phyloP scores from a whole-genome alignment of 192 early-diverging fungal genomes.

The Coemansia sp. region DNA sequence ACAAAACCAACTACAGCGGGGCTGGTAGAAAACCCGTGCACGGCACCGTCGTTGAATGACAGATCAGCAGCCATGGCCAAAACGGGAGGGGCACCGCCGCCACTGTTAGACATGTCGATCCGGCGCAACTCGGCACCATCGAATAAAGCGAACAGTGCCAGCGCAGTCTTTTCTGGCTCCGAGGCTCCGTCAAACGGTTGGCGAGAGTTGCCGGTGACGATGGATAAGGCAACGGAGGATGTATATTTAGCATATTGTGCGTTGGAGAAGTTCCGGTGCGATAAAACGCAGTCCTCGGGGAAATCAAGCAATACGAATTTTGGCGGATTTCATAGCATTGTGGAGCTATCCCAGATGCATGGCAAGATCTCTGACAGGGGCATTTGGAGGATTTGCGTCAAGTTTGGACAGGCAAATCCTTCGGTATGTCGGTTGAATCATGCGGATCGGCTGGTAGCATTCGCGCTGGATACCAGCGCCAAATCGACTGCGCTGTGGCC shows the following conservation, averaged over 20 bases:
- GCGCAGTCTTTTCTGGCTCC: background rate
- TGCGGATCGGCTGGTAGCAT: slow-evolving; percentile 20
- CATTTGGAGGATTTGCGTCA: slow-evolving; percentile 31
- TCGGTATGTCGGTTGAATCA: slow-evolving; percentile 26
- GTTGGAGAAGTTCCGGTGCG: slow-evolving; percentile 38
- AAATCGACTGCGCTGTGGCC: slow-evolving; percentile 2
- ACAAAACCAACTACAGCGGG: slow-evolving; percentile 18
- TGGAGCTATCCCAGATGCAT: slow-evolving; percentile 43
- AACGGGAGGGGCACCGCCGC: slow-evolving; percentile 7
- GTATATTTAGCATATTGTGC: slow-evolving; percentile 39
- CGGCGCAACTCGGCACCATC: slow-evolving; percentile 48
- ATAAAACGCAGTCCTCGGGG: slow-evolving; percentile 3
- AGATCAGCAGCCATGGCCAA: slow-evolving; percentile 10
- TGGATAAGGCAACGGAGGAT: slow-evolving; percentile 17
- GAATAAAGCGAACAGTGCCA: slow-evolving; percentile 2
- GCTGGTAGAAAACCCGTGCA: background rate
- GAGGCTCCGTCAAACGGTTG: background rate
- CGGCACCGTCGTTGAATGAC: background rate
- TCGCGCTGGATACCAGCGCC: slow-evolving; percentile 13
- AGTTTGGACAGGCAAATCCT: slow-evolving; percentile 14
- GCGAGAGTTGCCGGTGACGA: background rate
- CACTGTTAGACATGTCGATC: slow-evolving; percentile 14
- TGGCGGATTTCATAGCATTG: slow-evolving; percentile 31
- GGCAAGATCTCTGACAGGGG: slow-evolving; percentile 23
- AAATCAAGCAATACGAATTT: slow-evolving; percentile 7